A percentile compares a stretch with the other conserved stretches of the same genome.
Evolutionary conservation across 768 basidiomycete species (phyloP).

Genomic region (Plicaturopsis crispa): DNA sequence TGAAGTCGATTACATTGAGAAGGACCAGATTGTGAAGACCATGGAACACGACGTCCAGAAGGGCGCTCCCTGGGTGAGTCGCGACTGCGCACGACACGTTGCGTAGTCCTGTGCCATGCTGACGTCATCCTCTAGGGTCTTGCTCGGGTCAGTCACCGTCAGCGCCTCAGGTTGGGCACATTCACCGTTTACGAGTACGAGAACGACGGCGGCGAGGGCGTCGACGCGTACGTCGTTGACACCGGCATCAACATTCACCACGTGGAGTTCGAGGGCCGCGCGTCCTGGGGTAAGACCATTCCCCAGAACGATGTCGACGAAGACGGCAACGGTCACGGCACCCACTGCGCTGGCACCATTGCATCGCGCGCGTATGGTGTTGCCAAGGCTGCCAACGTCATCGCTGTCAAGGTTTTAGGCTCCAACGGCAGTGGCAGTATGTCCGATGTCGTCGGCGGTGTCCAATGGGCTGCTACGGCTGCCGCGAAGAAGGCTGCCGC

Average conservation of each 20-base stretch:
- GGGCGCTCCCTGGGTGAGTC: conserved; percentile 80
- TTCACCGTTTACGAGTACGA: conserved; percentile 81
- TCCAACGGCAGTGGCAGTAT: conserved; percentile 91
- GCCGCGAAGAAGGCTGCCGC: conserved; percentile 49
- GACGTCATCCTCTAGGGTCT: conserved; percentile 58
- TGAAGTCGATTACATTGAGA: conserved; percentile 90
- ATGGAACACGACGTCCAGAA: conserved; percentile 49
- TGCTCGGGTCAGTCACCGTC: conserved; percentile 87
- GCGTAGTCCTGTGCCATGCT: conserved; percentile 7
- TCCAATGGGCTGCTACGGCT: conserved; percentile 62
- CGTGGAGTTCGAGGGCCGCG: conserved; percentile 83
- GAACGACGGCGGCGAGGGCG: conserved; percentile 74
- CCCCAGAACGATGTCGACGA: conserved; percentile 76
- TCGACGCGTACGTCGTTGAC: conserved; percentile 85
- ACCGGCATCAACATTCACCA: conserved; percentile 88
- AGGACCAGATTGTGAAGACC: conserved; percentile 87
- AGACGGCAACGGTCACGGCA: conserved; percentile 94
- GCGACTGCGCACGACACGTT: not conserved
- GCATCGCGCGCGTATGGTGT: conserved; percentile 93
- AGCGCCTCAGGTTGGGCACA: conserved; percentile 65
- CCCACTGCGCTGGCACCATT: conserved; percentile 94
- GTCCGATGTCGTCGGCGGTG: conserved; percentile 89
- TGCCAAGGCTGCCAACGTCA: conserved; percentile 84
- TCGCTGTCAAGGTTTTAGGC: conserved; percentile 93
- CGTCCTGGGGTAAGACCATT: conserved; percentile 90